Conservation (phyloP, 345 rosid genomes). For the Ricinus communis region DNA sequence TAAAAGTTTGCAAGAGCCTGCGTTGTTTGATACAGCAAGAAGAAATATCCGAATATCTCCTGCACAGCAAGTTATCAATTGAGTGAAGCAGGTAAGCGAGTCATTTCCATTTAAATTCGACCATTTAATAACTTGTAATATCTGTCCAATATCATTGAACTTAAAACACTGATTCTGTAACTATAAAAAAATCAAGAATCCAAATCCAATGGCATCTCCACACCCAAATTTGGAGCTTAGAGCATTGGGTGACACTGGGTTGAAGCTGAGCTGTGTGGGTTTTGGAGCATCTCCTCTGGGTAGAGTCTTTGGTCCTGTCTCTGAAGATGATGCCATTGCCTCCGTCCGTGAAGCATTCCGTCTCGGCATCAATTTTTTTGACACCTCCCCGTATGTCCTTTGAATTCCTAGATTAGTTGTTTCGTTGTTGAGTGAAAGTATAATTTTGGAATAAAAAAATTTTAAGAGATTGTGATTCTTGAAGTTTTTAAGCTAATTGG, state of each 20-base stretch:
- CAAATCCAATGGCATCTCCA: conserved; percentile 8
- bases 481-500: background rate
- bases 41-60: too few relatives aligned
- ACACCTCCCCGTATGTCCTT: conserved; percentile 82
- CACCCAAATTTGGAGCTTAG: conserved; percentile 18
- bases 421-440: background rate
- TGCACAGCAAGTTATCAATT: too few relatives aligned
- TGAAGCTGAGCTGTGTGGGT: conserved; percentile 61
- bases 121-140: too few relatives aligned
- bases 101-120: too few relatives aligned
- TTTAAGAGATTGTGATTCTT: background rate
- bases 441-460: background rate
- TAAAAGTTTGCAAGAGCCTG: too few relatives aligned
- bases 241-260: conserved; percentile 19
- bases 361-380: conserved; percentile 91
- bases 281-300: conserved; percentile 96
- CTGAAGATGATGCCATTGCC: conserved; percentile 77
- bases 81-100: too few relatives aligned
- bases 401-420: background rate
- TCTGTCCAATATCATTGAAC: too few relatives aligned
- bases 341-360: conserved; percentile 77
- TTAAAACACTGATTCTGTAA: background rate
- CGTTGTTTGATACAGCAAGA: too few relatives aligned
- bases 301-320: conserved; percentile 75
- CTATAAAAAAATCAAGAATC: too few relatives aligned